phyloP scores from a whole-genome alignment of 805 yeast genomes.

The Yarrowia sp. region DNA sequence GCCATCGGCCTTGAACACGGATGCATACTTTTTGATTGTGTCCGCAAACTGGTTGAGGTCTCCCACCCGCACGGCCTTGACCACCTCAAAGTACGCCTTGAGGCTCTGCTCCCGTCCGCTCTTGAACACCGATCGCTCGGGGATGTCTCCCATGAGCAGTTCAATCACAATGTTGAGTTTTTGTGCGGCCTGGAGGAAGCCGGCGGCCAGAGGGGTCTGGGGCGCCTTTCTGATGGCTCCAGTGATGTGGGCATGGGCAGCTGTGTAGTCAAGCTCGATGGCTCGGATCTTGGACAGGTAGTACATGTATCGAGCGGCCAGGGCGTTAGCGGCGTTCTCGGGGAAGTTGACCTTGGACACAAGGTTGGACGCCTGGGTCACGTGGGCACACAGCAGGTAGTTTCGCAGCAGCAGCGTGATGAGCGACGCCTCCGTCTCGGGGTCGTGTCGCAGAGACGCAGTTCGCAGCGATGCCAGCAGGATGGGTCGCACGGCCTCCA shows the following conservation, averaged over 20 bases:
- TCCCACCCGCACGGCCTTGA: conserved; percentile 91
- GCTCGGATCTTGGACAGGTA: conserved; percentile 91
- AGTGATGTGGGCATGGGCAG: conserved; percentile 86
- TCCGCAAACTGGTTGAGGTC: conserved; percentile 82
- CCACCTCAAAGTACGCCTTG: conserved; percentile 82
- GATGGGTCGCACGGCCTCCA: conserved; percentile 68
- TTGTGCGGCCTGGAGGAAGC: conserved; percentile 88
- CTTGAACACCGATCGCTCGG: conserved; percentile 82
- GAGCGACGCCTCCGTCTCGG: conserved; percentile 86
- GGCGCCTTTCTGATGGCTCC: conserved; percentile 98
- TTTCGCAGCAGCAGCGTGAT: conserved; percentile 86
- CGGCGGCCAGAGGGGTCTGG: conserved; percentile 80
- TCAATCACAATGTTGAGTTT: conserved; percentile 89
- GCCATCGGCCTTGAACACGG: conserved; percentile 71
- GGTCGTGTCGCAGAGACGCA: conserved; percentile 89
- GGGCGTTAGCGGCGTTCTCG: conserved; percentile 80
- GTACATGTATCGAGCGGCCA: conserved; percentile 89
- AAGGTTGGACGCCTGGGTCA: conserved; percentile 85
- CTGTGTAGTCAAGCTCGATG: conserved; percentile 88
- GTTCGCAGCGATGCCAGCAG: conserved; percentile 80
- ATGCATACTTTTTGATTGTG: conserved; percentile 68
- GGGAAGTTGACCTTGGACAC: conserved; percentile 92
- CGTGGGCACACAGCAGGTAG: conserved; percentile 77
- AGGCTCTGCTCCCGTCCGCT: conserved; percentile 64
- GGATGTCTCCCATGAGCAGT: conserved; percentile 94